phyloP scores from a whole-genome alignment of 108 stramenopile species.

The Skeletonema tropicum region DNA sequence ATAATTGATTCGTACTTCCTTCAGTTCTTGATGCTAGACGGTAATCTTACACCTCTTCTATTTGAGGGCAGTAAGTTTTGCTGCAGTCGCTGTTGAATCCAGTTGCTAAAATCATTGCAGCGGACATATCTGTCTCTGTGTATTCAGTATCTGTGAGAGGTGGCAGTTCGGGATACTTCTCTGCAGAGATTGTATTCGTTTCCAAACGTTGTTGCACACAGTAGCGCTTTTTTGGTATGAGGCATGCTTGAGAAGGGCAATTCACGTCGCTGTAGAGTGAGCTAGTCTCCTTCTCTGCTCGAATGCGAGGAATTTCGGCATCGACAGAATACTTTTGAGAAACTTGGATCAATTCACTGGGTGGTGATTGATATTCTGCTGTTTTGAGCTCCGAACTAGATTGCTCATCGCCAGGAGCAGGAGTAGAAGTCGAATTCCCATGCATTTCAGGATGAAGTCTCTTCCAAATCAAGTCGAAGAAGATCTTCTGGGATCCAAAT shows the following conservation, averaged over 20 bases:
- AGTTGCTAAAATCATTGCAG: conserved; percentile 48
- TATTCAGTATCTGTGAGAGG: conserved; percentile 1
- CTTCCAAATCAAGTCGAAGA: conserved; percentile 50
- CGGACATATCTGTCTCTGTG: conserved; percentile 45
- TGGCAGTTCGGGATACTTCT: background rate
- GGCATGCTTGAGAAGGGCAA: conserved; percentile 9
- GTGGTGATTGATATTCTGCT: background rate
- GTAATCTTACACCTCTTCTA: background rate
- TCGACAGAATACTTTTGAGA: background rate
- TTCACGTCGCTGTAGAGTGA: background rate
- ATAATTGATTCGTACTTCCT: no score
- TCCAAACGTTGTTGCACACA: conserved; percentile 2
- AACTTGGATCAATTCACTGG: background rate
- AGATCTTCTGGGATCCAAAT: conserved; percentile 51
- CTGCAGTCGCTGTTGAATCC: conserved; percentile 23
- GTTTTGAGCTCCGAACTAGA: background rate
- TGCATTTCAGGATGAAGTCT: conserved; percentile 45
- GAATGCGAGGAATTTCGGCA: background rate
- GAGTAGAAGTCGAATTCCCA: background rate
- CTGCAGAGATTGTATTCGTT: background rate
- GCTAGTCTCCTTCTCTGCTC: background rate
- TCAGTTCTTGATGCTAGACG: no score
- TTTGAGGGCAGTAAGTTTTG: background rate
- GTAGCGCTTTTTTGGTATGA: conserved; percentile 39
- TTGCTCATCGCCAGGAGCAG: conserved; percentile 9